These are phyloP conservation scores for Trypanosoma boissoni DNA, from an alignment of 208 protist genomes.

Conservation along the genomic window DNA sequence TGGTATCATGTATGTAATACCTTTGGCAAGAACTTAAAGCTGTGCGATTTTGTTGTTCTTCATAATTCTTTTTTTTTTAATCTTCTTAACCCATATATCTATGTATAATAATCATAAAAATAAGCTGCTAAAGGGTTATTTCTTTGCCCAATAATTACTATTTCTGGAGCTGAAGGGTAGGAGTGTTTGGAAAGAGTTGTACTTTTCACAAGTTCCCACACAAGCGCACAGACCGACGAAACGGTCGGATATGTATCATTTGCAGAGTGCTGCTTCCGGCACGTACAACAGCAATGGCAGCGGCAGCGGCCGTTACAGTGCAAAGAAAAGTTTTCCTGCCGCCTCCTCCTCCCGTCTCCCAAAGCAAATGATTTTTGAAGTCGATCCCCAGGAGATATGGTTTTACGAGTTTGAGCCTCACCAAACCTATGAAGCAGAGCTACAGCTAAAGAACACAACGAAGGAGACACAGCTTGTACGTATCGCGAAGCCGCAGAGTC, in stretches of 20 bases:
- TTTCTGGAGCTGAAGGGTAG: too few species aligned
- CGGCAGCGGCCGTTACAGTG: not conserved
- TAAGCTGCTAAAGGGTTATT: too few species aligned
- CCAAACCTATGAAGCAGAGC: constrained; percentile 56
- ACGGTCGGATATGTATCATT: constrained; percentile 11
- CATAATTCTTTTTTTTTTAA: constrained; percentile 9
- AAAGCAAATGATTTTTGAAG: constrained; percentile 60
- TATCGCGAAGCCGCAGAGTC: constrained; percentile 65
- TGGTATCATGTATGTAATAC: too few species aligned
- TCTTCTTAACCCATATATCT: not conserved
- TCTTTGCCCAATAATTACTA: too few species aligned
- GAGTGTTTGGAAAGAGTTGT: too few species aligned
- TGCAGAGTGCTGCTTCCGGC: constrained; percentile 11
- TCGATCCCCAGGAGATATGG: constrained; percentile 71
- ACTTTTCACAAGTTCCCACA: too few species aligned
- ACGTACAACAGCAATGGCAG: not conserved
- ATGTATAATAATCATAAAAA: too few species aligned
- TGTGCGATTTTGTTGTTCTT: not conserved
- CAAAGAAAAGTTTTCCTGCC: not conserved
- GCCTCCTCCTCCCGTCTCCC: constrained; percentile 12
- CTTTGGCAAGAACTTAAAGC: too few species aligned
- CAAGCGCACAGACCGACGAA: not conserved
- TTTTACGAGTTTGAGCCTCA: constrained; percentile 80
- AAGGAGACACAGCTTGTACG: constrained; percentile 74
- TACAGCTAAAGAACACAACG: constrained; percentile 87